A percentile compares a stretch with the other conserved stretches of the same genome.
Evolutionary conservation across 441 rosid species (phyloP).

Genomic region (Gossypium lobatum): DNA sequence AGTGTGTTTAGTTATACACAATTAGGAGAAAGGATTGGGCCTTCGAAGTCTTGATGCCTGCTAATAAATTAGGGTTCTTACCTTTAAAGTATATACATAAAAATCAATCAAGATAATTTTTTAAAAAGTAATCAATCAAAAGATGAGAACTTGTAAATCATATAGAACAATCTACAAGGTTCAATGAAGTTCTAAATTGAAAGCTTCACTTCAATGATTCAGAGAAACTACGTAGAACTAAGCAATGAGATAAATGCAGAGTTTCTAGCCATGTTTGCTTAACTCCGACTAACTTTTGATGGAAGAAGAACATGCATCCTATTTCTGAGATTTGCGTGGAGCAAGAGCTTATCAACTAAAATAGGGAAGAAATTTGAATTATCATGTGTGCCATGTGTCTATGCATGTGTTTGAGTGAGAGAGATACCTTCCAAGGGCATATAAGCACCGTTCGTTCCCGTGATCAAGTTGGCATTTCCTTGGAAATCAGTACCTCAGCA

Average conservation of each 20-base stretch:
- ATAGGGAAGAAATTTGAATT: not conserved
- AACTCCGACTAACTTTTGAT: not conserved
- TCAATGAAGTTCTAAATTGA: not conserved
- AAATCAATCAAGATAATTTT: not conserved
- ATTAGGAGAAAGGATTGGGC: not conserved
- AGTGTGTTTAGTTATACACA: not conserved
- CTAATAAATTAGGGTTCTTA: not conserved
- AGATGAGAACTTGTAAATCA: not conserved
- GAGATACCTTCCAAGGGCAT: constrained; percentile 23
- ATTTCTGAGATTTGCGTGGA: constrained; percentile 11
- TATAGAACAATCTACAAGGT: not conserved
- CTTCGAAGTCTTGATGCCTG: not conserved
- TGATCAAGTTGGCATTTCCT: constrained; percentile 26
- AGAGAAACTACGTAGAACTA: not conserved
- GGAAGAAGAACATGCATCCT: constrained; percentile 4
- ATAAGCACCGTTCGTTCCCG: constrained; percentile 5
- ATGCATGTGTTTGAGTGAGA: not conserved
- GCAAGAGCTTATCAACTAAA: not conserved
- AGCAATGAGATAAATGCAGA: not conserved
- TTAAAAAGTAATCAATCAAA: not conserved
- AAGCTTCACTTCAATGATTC: not conserved
- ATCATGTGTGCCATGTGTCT: not conserved
- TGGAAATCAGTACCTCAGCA: constrained; percentile 37
- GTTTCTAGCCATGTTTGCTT: constrained; percentile 4
- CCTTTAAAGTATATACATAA: too few species aligned